Percentiles rank a stretch among this genome's conserved stretches.
These are phyloP conservation scores for Lumnitzera littorea DNA, from an alignment of 345 rosid species.

Conservation along the genomic window DNA sequence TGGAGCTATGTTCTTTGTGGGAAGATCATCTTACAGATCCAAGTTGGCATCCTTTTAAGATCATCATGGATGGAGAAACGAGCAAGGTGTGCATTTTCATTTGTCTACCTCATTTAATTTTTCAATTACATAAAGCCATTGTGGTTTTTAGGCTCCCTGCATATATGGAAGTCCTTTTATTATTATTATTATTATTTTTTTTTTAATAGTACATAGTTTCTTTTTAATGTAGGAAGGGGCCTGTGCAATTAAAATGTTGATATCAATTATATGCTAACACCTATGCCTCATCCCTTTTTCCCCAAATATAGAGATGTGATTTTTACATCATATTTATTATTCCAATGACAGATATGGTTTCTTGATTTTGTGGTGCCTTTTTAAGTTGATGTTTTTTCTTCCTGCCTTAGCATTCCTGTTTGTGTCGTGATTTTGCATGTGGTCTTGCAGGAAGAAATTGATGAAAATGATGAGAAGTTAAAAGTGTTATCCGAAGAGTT, in stretches of 20 bases:
- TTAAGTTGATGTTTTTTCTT: background rate
- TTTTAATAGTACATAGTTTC: too few relatives aligned
- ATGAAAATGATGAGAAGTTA: conserved; percentile 35
- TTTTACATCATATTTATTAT: background rate
- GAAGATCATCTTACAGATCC: conserved; percentile 32
- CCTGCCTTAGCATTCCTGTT: background rate
- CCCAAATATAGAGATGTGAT: background rate
- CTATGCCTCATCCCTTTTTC: too few relatives aligned
- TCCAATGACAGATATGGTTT: background rate
- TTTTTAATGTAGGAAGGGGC: too few relatives aligned
- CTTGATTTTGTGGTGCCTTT: background rate
- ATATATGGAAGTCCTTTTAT: too few relatives aligned
- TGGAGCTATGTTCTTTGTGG: conserved; percentile 43
- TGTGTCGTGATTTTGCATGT: background rate
- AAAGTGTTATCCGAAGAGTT: conserved; percentile 23
- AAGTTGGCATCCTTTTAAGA: conserved; percentile 46
- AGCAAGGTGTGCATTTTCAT: conserved; percentile 18
- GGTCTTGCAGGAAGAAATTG: background rate
- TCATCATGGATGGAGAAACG: conserved; percentile 19
- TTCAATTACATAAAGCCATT: too few relatives aligned
- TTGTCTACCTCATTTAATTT: background rate
- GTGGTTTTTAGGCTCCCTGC: too few relatives aligned
- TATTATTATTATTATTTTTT: too few relatives aligned
- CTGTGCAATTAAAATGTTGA: too few relatives aligned
- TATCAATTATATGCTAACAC: too few relatives aligned